Base-by-base conservation (phyloP, 305 asterid species). In the Fraxinus nigra region DNA sequence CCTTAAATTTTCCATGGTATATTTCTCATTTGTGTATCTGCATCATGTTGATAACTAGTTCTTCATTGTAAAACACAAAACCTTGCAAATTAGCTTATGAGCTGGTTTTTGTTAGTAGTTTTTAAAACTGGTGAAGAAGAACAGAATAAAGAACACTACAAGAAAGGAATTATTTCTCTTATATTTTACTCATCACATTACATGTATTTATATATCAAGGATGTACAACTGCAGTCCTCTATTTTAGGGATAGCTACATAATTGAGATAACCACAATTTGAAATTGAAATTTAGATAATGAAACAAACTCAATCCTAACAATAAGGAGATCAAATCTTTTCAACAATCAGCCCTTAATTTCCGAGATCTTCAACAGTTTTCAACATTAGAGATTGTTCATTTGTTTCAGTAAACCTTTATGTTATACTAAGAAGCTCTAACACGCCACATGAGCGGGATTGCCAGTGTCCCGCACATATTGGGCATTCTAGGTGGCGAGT, bases 1-100 rank as follows among this genome's bases (percentile, higher is more conserved):
- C 85, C 87, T 93, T 79, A 89, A 86, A 82, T 85, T 91, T 81
- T 91, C 89, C 88, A 84, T 78, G 93, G 98, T 87, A 89, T 30
- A 81, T 65, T 79, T 75, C 74, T 67, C 28, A 11, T 72, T 78
- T 82, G 78, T 76, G 79, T 34, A 78, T 24, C 70, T 69, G 22
- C 37, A 75, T 73, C 78, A 72, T 78, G 51, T 46, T 78, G 30
- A 78, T 83, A 37, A 80, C 18, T 4, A 48, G 69, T 77, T 10
- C 76, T 63, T 6, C 70, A 72, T 48, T 34, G 22, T 81, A 63
- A n/a, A 72, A 67, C 69, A 80, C 33, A 11, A 4, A 73, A 75
- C 22, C 75, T 8, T n/a, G 48, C 28, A 30, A 32, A 48, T 48
- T 54, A 54, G 73, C 70, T 24, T 48, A 56, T 80, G 78, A 77